Conservation (phyloP, 441 rosid species). For the Gossypium aridum region DNA sequence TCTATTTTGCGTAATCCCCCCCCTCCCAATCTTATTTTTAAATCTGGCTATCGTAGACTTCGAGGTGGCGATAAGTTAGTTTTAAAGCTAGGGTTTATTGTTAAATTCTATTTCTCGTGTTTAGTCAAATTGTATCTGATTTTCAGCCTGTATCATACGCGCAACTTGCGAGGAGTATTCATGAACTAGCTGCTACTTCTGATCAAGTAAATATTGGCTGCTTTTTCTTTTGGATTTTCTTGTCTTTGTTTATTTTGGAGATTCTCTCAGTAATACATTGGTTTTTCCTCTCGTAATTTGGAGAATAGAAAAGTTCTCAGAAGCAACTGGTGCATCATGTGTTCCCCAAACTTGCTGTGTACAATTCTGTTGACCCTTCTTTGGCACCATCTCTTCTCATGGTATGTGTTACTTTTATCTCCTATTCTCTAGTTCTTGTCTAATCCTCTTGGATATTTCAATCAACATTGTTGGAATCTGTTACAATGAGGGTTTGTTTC, state of each 20-base stretch:
- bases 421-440: background rate
- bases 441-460: background rate
- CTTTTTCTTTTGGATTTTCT: background rate
- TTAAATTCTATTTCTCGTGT: background rate
- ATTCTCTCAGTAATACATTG: conserved; percentile 4
- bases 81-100: background rate
- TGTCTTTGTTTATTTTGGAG: background rate
- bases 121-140: background rate
- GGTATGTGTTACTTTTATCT: conserved; percentile 39
- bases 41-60: background rate
- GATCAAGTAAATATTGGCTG: conserved; percentile 62
- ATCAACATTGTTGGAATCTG: background rate
- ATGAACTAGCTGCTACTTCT: conserved; percentile 89
- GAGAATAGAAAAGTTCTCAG: conserved; percentile 80
- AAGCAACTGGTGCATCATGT: conserved; percentile 88
- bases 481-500: background rate
- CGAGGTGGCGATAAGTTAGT: background rate
- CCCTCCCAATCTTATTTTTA: background rate
- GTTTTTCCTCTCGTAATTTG: conserved; percentile 4
- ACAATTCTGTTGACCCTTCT: conserved; percentile 98
- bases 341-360: conserved; percentile 96
- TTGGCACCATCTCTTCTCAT: conserved; percentile 99
- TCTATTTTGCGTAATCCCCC: background rate
- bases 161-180: conserved; percentile 98
- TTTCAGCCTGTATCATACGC: conserved; percentile 94